A percentile compares a stretch with the other conserved stretches of the same genome.
Conservation (phyloP, 129 eudicot species). For the Centrapalus pauciflorus region DNA sequence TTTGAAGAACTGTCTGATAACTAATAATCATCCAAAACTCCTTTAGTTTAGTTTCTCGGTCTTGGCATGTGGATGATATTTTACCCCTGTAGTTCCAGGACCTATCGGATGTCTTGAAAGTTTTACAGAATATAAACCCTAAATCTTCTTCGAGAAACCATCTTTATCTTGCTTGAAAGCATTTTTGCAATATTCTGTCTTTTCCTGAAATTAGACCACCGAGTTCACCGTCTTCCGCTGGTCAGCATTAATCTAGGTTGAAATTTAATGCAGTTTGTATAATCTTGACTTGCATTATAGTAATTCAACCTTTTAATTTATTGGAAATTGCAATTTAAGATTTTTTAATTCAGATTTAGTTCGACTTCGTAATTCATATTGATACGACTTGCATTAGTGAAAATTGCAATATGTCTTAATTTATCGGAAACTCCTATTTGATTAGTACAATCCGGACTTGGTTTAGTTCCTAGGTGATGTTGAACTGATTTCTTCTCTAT, state of each 20-base stretch:
- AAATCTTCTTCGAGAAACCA: not conserved
- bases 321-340: no score
- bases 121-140: not conserved
- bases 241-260: not conserved
- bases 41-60: not conserved
- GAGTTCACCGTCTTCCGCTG: not conserved
- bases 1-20: not conserved
- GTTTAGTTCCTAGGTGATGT: constrained; percentile 6
- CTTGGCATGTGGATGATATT: not conserved
- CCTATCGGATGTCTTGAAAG: not conserved
- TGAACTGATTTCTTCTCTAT: not conserved
- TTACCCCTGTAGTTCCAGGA: not conserved
- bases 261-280: not conserved
- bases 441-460: not conserved
- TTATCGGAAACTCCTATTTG: not conserved
- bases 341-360: no score
- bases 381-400: not conserved
- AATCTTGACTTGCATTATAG: no score
- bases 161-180: constrained; percentile 1
- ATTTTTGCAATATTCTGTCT: not conserved
- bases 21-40: not conserved
- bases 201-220: not conserved
- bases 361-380: no score
- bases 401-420: not conserved
- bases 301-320: no score